phyloP scores from a whole-genome alignment of 169 alveolate species.

The Besnoitia besnoiti region DNA sequence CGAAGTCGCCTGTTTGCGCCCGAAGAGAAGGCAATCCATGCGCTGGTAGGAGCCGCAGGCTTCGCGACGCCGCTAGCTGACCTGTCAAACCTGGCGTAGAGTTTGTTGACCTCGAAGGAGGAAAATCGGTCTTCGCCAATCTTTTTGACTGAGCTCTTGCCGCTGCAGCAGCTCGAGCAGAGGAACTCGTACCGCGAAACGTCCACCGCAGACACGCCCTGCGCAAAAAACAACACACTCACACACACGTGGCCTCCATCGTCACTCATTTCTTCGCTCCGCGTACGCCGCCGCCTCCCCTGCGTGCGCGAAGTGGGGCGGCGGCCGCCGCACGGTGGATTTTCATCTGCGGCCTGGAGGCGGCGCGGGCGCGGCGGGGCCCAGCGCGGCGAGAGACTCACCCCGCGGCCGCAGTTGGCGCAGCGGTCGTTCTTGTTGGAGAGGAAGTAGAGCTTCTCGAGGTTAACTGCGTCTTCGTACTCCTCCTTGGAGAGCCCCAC shows the following conservation, averaged over 20 bases:
- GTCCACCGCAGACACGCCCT: slow-evolving; percentile 66
- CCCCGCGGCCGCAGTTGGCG: slow-evolving; percentile 68
- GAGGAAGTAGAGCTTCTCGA: slow-evolving; percentile 64
- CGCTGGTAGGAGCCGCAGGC: too few relatives aligned
- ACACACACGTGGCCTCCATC: too few relatives aligned
- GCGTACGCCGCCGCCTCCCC: too few relatives aligned
- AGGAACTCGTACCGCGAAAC: slow-evolving; percentile 64
- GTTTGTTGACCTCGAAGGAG: slow-evolving; percentile 60
- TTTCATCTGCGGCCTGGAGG: too few relatives aligned
- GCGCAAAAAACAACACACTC: neutral
- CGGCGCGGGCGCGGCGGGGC: too few relatives aligned
- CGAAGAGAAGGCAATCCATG: too few relatives aligned
- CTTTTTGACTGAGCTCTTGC: slow-evolving; percentile 54
- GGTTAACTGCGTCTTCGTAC: slow-evolving; percentile 66
- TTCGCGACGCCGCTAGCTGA: too few relatives aligned
- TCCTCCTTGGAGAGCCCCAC: slow-evolving; percentile 66
- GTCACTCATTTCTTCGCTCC: too few relatives aligned
- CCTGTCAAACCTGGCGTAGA: slow-evolving; percentile 36
- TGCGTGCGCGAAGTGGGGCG: too few relatives aligned
- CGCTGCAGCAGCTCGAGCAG: slow-evolving; percentile 61
- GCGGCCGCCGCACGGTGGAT: too few relatives aligned
- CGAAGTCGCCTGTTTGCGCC: too few relatives aligned
- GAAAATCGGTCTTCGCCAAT: slow-evolving; percentile 65
- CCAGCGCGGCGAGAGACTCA: neutral
- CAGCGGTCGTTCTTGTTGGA: slow-evolving; percentile 64